These are phyloP conservation scores for Handroanthus guayacan DNA, from an alignment of 257 asterid species.

Conservation along the genomic window DNA sequence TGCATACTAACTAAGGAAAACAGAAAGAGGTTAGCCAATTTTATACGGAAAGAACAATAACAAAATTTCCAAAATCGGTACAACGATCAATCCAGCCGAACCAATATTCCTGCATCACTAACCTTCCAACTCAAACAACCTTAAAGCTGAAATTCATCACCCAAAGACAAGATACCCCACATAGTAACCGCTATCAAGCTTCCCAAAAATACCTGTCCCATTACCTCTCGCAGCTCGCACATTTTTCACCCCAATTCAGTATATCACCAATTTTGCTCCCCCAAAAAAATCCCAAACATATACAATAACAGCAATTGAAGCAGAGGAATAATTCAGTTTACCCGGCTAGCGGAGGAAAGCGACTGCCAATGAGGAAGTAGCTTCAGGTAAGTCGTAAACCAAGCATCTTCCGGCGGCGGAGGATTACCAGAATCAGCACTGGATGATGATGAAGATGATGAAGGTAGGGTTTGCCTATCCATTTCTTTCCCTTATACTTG, in stretches of 20 bases:
- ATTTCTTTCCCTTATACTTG: slow-evolving; percentile 35
- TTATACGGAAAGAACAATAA: background rate
- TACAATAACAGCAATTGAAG: background rate
- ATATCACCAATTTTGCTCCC: background rate
- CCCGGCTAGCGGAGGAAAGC: slow-evolving; percentile 57
- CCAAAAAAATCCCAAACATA: slow-evolving; percentile 1
- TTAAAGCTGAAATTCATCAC: slow-evolving; percentile 8
- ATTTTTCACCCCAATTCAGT: slow-evolving; percentile 16
- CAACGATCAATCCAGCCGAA: background rate
- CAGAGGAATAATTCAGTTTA: slow-evolving; percentile 25
- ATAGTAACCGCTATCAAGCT: background rate
- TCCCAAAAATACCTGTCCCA: background rate
- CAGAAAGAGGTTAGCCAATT: slow-evolving; percentile 1
- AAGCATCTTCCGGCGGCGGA: slow-evolving; percentile 84
- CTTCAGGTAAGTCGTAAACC: slow-evolving; percentile 61
- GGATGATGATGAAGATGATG: slow-evolving; percentile 59
- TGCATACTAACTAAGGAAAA: background rate
- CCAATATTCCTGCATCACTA: background rate
- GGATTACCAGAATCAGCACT: slow-evolving; percentile 39
- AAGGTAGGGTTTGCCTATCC: slow-evolving; percentile 85
- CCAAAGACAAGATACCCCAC: background rate
- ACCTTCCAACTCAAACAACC: background rate
- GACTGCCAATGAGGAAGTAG: slow-evolving; percentile 75
- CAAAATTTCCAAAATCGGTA: slow-evolving; percentile 20
- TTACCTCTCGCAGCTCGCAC: background rate